Percentiles rank a stretch among this genome's conserved stretches.
Evolutionary conservation across 139 green algal genomes (phyloP).

Genomic region (Edaphochlamys debaryana): DNA sequence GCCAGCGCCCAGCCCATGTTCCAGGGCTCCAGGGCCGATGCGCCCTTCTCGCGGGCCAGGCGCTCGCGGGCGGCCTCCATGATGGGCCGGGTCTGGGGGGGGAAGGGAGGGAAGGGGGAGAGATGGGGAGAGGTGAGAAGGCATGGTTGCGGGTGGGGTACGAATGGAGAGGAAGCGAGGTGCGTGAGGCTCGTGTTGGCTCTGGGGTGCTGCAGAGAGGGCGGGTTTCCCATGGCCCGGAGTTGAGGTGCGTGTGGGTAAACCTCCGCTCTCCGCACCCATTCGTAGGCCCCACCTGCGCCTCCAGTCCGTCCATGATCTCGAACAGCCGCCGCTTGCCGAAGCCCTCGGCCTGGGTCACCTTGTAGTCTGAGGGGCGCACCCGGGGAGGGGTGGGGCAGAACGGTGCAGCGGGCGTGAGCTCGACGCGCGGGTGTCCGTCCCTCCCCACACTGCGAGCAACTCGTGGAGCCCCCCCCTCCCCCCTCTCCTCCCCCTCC

Average conservation of each 20-base stretch:
- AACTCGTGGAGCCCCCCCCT: background rate
- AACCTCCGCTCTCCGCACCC: too few species aligned
- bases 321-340: constrained; percentile 80
- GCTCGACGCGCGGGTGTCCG: too few species aligned
- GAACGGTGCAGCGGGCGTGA: too few species aligned
- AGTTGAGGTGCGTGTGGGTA: too few species aligned
- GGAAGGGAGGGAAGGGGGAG: too few species aligned
- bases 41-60: constrained; percentile 72
- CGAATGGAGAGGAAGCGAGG: too few species aligned
- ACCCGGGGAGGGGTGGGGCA: too few species aligned
- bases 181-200: constrained; percentile 55
- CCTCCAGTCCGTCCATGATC: constrained; percentile 77
- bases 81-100: constrained; percentile 68
- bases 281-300: constrained; percentile 62
- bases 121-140: too few species aligned
- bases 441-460: too few species aligned
- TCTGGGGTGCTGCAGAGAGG: too few species aligned
- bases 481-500: constrained; percentile 81
- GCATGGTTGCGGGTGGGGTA: too few species aligned
- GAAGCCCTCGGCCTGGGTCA: constrained; percentile 83
- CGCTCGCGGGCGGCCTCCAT: constrained; percentile 62
- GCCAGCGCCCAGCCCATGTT: constrained; percentile 77
- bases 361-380: constrained; percentile 25
- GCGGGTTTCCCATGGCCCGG: too few species aligned
- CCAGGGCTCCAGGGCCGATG: constrained; percentile 69